Conservation (phyloP, 192 early-diverging fungal genomes). For the Chytriomyces hyalinus region DNA sequence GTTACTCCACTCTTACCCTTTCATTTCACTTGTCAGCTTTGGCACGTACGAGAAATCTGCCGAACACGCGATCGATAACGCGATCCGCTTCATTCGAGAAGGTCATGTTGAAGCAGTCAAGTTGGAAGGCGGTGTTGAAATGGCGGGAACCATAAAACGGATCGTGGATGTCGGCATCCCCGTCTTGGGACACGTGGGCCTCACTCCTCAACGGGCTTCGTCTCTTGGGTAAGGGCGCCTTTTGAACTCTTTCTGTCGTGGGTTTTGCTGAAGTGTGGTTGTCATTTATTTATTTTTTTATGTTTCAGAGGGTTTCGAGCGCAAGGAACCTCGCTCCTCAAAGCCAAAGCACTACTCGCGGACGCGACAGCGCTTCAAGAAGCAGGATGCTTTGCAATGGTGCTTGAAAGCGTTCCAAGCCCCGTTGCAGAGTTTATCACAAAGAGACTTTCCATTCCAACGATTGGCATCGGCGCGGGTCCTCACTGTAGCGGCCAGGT, state of each 20-base stretch:
- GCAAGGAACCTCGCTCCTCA: constrained; percentile 17
- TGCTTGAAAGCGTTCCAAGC: constrained; percentile 91
- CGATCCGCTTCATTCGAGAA: constrained; percentile 87
- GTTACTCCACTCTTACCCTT: background rate
- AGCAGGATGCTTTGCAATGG: constrained; percentile 89
- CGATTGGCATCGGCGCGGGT: constrained; percentile 98
- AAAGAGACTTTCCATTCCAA: constrained; percentile 76
- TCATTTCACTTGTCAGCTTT: constrained; percentile 25
- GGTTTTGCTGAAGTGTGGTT: background rate
- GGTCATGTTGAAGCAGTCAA: constrained; percentile 94
- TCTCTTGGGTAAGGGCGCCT: constrained; percentile 62
- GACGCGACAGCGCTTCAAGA: constrained; percentile 89
- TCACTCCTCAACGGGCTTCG: constrained; percentile 91
- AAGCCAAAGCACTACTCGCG: constrained; percentile 64
- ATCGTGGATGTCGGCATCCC: constrained; percentile 90
- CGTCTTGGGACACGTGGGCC: constrained; percentile 91
- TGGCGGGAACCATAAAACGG: constrained; percentile 73
- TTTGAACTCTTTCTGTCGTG: background rate
- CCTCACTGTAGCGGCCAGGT: constrained; percentile 89
- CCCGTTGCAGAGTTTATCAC: constrained; percentile 91
- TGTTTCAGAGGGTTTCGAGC: constrained; percentile 26
- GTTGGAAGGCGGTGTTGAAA: constrained; percentile 91
- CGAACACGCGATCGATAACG: constrained; percentile 74
- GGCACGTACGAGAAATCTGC: constrained; percentile 86
- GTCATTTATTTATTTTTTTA: background rate